A percentile compares a stretch with the other conserved stretches of the same genome.
phyloP scores from a whole-genome alignment of 306 rosid species.

The Rubus idaeus region DNA sequence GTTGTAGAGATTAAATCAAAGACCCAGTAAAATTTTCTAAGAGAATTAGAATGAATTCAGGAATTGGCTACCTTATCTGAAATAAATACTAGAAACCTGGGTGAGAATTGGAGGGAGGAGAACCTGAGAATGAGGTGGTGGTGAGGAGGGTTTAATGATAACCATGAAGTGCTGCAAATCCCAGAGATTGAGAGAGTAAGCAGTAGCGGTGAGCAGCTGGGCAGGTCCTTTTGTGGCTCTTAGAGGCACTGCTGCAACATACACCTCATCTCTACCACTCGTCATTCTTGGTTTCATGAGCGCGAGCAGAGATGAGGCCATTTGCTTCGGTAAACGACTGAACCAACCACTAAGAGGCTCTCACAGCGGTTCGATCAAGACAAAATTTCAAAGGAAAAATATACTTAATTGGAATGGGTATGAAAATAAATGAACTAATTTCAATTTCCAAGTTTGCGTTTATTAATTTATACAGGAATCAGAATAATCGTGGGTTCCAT shows the following conservation, averaged over 20 bases:
- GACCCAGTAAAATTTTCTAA: background rate
- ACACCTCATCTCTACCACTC: constrained; percentile 60
- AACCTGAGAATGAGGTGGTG: constrained; percentile 60
- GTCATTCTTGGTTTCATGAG: constrained; percentile 27
- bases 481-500: no score
- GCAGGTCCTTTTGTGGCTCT: constrained; percentile 90
- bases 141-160: constrained; percentile 53
- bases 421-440: no score
- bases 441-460: no score
- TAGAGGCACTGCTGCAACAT: constrained; percentile 81
- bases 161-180: constrained; percentile 90
- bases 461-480: no score
- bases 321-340: constrained; percentile 13
- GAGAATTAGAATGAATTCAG: background rate
- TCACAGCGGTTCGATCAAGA: no score
- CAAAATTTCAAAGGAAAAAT: no score
- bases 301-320: constrained; percentile 34
- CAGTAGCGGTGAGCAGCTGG: constrained; percentile 68
- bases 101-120: constrained; percentile 11
- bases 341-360: constrained; percentile 5
- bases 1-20: background rate
- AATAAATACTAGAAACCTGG: background rate
- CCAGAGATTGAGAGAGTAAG: constrained; percentile 73
- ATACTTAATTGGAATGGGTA: no score
- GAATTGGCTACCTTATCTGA: background rate